Base-by-base conservation (phyloP, 2,329 filamentous ascomycete species). In the Colletotrichum coccodes region DNA sequence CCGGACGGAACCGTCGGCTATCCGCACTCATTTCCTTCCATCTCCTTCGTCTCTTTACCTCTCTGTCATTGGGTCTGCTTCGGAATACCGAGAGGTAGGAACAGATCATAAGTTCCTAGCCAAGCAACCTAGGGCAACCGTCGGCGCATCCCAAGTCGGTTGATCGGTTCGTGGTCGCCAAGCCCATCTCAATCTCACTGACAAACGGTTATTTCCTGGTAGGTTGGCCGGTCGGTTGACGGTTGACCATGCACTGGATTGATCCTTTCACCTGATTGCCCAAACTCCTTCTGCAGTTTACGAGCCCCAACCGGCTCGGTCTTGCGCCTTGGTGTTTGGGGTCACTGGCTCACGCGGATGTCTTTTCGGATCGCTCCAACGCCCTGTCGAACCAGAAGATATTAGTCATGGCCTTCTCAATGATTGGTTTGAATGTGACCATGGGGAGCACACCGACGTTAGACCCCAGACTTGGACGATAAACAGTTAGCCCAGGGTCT, bases 71-170 rank as follows among this genome's bases (percentile, higher is more conserved):
- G 32, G 32, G 28, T 47, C n/a, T 52, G 23, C 30, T 23, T 46
- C n/a, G 16, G 49, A 14, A 50, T n/a, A 12, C 46, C 46, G 46
- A 64, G 53, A 47, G 38, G 18, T 54, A 47, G 60, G 53, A 68
- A 59, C 26, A 34, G 14, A 18, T 49, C 60, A 64, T 32, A 64
- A 59, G 53, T 64, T 59, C 65, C 65, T 21, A 28, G 64, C 52
- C 53, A 53, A 64, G 60, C 16, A 46, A 34, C 12, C 53, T 16
- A 18, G 18, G 49, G 12, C 42, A 44, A 30, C 23, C 16, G 32
- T 50, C 26, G 58, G 21, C 16, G 26, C 34, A 28, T 14, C 11
- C 47, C 46, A 56, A 68, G 53, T 54, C 60, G 40, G 40, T 60
- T 34, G 32, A 58, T 64, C 65, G 65, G 53, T 64, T 60, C 30